phyloP scores from a whole-genome alignment of 2,329 filamentous ascomycete genomes.

The Apiospora koreana region DNA sequence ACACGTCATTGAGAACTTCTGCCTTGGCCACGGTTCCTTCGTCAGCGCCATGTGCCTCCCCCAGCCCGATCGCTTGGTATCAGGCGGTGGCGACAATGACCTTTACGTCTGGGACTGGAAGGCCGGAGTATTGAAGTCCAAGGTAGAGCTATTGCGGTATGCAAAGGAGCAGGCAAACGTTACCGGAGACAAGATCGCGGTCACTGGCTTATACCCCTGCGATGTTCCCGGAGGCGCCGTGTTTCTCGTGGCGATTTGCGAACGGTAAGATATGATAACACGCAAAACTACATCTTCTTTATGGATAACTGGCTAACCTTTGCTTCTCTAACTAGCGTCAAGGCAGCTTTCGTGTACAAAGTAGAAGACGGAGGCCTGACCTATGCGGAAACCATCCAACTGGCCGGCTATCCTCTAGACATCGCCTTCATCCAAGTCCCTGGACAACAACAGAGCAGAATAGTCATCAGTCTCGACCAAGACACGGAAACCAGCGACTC shows the following conservation, averaged over 20 bases:
- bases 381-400: constrained; percentile 49
- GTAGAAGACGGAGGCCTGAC: constrained; percentile 50
- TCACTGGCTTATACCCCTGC: constrained; percentile 44
- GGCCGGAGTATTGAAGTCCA: constrained; percentile 53
- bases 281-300: background rate
- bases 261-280: constrained; percentile 43
- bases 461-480: constrained; percentile 15
- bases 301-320: background rate
- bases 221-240: constrained; percentile 25
- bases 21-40: constrained; percentile 85
- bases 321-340: constrained; percentile 40
- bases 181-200: constrained; percentile 45
- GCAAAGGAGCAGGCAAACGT: constrained; percentile 35
- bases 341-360: constrained; percentile 68
- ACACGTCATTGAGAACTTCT: constrained; percentile 87
- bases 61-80: constrained; percentile 67
- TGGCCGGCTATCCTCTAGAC: constrained; percentile 69
- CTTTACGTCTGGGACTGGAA: constrained; percentile 85
- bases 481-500: background rate
- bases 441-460: constrained; percentile 8
- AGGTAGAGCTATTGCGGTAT: constrained; percentile 50
- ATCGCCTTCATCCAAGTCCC: constrained; percentile 33
- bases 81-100: constrained; percentile 81
- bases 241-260: constrained; percentile 43
- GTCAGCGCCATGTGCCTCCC: constrained; percentile 75